Evolutionary conservation across 1,284 basidiomycete genomes (phyloP).

Genomic region (Ustilago tritici): DNA sequence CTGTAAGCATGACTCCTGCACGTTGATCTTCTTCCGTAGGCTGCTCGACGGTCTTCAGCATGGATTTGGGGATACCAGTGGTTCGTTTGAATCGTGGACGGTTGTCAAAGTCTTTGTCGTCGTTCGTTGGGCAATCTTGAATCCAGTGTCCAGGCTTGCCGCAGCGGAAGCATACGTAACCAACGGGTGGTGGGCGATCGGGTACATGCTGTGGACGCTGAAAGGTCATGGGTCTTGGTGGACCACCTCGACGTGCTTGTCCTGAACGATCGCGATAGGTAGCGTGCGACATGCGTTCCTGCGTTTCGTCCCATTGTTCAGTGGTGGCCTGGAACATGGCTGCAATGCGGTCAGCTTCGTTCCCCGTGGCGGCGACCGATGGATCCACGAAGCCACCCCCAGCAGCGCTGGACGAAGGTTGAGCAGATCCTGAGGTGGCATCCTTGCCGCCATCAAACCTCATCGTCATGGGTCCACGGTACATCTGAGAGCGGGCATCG

Average conservation of each 20-base stretch:
- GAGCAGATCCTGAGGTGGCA: slow-evolving; percentile 6
- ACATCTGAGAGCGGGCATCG: slow-evolving; percentile 19
- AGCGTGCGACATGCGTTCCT: slow-evolving; percentile 91
- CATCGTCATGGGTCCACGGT: slow-evolving; percentile 77
- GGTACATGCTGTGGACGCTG: slow-evolving; percentile 42
- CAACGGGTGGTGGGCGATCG: slow-evolving; percentile 71
- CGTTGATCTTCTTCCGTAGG: slow-evolving; percentile 62
- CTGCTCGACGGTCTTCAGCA: slow-evolving; percentile 92
- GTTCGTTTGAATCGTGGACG: slow-evolving; percentile 95
- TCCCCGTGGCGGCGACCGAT: slow-evolving; percentile 34
- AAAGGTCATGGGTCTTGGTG: slow-evolving; percentile 44
- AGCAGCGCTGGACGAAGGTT: slow-evolving; percentile 1
- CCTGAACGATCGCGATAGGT: slow-evolving; percentile 65
- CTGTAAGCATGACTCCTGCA: slow-evolving; percentile 67
- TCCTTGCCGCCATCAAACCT: slow-evolving; percentile 78
- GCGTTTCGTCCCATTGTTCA: slow-evolving; percentile 93
- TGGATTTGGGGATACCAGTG: slow-evolving; percentile 96
- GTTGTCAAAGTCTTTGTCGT: slow-evolving; percentile 92
- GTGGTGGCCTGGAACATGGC: slow-evolving; percentile 94
- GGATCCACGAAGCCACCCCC: slow-evolving; percentile 9
- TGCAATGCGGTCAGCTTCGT: slow-evolving; percentile 75
- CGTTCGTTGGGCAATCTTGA: slow-evolving; percentile 97
- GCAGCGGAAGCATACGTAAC: slow-evolving; percentile 99
- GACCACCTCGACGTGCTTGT: slow-evolving; percentile 58
- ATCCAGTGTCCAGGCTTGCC: slow-evolving; percentile 98